Conservation (phyloP, 306 rosid species). For the Cucurbita pepo region DNA sequence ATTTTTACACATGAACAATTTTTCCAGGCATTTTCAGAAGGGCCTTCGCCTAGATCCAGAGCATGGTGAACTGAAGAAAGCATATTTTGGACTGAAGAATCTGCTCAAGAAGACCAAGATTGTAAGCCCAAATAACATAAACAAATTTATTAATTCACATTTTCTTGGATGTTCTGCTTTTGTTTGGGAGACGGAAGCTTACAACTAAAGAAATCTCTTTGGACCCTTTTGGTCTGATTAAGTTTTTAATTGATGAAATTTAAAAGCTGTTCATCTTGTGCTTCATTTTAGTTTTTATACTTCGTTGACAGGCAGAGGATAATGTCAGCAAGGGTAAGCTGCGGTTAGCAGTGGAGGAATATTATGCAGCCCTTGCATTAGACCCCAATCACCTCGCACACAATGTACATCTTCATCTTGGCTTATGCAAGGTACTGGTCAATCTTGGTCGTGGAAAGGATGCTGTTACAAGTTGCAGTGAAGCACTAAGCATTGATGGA, state of each 20-base stretch:
- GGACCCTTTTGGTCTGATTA: not conserved
- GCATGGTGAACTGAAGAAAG: constrained; percentile 77
- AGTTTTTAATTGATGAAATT: not conserved
- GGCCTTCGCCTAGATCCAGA: constrained; percentile 99
- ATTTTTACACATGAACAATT: not conserved
- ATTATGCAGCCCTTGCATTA: constrained; percentile 56
- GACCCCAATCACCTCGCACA: constrained; percentile 80
- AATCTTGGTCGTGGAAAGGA: constrained; percentile 96
- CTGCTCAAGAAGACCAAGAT: constrained; percentile 80
- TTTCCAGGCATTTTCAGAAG: constrained; percentile 84
- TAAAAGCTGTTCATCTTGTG: not conserved
- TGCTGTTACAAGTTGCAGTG: constrained; percentile 71
- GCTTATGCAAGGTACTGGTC: constrained; percentile 75
- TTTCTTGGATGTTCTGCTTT: not conserved
- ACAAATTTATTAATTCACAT: not conserved
- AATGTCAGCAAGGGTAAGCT: constrained; percentile 78
- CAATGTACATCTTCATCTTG: constrained; percentile 89
- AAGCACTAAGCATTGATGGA: constrained; percentile 60
- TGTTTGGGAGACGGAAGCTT: not conserved
- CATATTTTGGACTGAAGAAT: constrained; percentile 86
- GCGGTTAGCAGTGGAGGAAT: constrained; percentile 81
- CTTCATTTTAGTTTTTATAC: constrained; percentile 6
- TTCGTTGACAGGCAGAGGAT: constrained; percentile 69
- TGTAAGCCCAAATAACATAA: constrained; percentile 27
- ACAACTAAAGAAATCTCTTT: not conserved